phyloP scores from a whole-genome alignment of 2,329 filamentous ascomycete genomes.

The Graphilbum fragrans region DNA sequence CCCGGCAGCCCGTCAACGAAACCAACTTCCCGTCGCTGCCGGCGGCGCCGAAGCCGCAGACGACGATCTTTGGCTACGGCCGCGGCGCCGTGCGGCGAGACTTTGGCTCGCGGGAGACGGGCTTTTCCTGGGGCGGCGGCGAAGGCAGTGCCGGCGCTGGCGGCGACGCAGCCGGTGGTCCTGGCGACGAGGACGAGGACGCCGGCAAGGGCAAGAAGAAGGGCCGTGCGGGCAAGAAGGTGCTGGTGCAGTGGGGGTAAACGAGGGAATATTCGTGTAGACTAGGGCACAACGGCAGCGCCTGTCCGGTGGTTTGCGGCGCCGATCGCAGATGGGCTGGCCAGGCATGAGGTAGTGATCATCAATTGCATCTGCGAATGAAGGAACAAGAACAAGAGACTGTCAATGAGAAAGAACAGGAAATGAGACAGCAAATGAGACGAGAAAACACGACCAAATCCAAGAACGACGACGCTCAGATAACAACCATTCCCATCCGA shows the following conservation, averaged over 20 bases:
- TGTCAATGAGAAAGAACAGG: too few relatives aligned
- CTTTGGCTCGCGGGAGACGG: constrained; percentile 32
- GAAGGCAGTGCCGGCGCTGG: constrained; percentile 12
- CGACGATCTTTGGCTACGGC: constrained; percentile 51
- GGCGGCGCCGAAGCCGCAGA: constrained; percentile 56
- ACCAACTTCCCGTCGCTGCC: constrained; percentile 79
- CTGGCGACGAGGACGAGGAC: constrained; percentile 15
- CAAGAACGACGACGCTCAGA: too few relatives aligned
- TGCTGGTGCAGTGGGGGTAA: constrained; percentile 49
- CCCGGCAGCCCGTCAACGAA: constrained; percentile 15
- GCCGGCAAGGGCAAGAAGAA: constrained; percentile 40
- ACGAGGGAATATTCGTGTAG: neutral
- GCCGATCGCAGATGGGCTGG: too few relatives aligned
- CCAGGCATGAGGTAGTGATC: too few relatives aligned
- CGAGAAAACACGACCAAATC: too few relatives aligned
- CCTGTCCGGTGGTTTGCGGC: too few relatives aligned
- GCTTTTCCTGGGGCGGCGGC: constrained; percentile 36
- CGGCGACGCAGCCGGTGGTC: constrained; percentile 15
- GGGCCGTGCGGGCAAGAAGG: constrained; percentile 47
- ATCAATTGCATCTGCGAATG: too few relatives aligned
- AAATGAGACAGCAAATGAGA: too few relatives aligned
- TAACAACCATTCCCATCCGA: too few relatives aligned
- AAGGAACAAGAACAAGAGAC: too few relatives aligned
- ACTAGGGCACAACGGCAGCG: too few relatives aligned
- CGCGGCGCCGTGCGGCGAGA: constrained; percentile 42